These are phyloP conservation scores for Penicillium manginii DNA, from an alignment of 495 filamentous ascomycete genomes.

Conservation along the genomic window DNA sequence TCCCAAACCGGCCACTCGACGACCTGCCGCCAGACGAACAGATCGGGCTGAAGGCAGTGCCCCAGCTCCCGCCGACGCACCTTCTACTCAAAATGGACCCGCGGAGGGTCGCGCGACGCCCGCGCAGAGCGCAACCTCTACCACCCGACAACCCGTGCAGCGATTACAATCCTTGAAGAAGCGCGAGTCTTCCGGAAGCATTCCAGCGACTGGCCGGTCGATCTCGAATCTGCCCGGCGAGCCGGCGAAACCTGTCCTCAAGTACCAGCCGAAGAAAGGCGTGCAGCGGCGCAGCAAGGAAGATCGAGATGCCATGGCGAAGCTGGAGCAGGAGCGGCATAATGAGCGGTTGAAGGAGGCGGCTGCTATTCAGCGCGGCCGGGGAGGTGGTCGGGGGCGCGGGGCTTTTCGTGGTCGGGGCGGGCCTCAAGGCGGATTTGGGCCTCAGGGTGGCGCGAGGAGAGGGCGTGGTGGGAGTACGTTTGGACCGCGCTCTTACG, in stretches of 20 bases:
- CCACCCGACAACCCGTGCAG: conserved; percentile 42
- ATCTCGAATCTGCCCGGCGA: conserved; percentile 31
- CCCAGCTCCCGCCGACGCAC: not conserved
- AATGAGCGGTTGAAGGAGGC: conserved; percentile 50
- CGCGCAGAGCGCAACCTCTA: conserved; percentile 18
- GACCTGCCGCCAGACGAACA: conserved; percentile 31
- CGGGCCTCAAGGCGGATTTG: conserved; percentile 33
- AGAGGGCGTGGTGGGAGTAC: conserved; percentile 35
- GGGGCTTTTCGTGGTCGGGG: conserved; percentile 40
- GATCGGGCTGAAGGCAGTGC: conserved; percentile 6
- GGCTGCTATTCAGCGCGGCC: conserved; percentile 46
- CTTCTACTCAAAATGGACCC: conserved; percentile 19
- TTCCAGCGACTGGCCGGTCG: conserved; percentile 30
- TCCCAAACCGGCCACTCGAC: conserved; percentile 44
- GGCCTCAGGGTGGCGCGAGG: conserved; percentile 37
- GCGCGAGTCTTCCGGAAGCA: conserved; percentile 43
- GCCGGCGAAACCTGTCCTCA: conserved; percentile 44
- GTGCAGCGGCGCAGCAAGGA: conserved; percentile 54
- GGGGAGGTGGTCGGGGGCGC: conserved; percentile 29
- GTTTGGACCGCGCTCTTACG: conserved; percentile 16
- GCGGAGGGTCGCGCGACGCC: conserved; percentile 4
- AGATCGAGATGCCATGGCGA: conserved; percentile 54
- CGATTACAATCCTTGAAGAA: conserved; percentile 50
- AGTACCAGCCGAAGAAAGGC: conserved; percentile 51
- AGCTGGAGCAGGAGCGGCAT: conserved; percentile 49